Conservation (phyloP, 768 basidiomycete genomes). For the Austroboletus festivus region DNA sequence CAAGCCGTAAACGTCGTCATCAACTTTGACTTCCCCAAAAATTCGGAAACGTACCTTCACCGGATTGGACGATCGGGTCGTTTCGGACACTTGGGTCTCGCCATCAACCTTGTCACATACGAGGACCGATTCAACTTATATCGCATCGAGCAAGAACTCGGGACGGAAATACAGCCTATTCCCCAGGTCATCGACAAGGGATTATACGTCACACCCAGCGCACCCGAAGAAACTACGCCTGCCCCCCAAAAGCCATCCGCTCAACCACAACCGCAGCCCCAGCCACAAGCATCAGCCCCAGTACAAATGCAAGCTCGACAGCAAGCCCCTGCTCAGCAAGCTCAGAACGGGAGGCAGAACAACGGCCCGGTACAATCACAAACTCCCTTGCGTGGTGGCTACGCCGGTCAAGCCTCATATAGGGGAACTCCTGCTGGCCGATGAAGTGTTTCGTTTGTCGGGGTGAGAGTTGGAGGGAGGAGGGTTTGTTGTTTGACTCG, state of each 20-base stretch:
- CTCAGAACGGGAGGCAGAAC: constrained; percentile 29
- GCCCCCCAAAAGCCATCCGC: constrained; percentile 40
- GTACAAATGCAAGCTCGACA: constrained; percentile 27
- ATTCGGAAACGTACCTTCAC: constrained; percentile 97
- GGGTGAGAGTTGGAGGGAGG: background rate
- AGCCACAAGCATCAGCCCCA: too few relatives aligned
- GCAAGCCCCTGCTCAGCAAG: constrained; percentile 22
- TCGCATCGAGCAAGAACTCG: constrained; percentile 96
- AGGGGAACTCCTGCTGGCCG: constrained; percentile 29
- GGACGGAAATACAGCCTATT: constrained; percentile 96
- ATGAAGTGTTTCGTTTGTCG: constrained; percentile 14
- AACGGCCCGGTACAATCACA: constrained; percentile 23
- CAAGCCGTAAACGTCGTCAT: constrained; percentile 99
- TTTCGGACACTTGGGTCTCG: constrained; percentile 94
- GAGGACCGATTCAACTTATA: constrained; percentile 98
- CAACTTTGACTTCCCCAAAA: constrained; percentile 99
- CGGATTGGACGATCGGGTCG: constrained; percentile 97
- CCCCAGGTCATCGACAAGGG: constrained; percentile 88
- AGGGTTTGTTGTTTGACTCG: constrained; percentile 10
- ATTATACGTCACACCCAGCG: constrained; percentile 85
- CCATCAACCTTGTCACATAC: constrained; percentile 96
- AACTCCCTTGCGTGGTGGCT: constrained; percentile 19
- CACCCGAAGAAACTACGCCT: constrained; percentile 42
- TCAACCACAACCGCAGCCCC: constrained; percentile 35
- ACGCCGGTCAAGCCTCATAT: constrained; percentile 24